phyloP scores from a whole-genome alignment of 768 basidiomycete genomes.

The Peribolospora baueri region DNA sequence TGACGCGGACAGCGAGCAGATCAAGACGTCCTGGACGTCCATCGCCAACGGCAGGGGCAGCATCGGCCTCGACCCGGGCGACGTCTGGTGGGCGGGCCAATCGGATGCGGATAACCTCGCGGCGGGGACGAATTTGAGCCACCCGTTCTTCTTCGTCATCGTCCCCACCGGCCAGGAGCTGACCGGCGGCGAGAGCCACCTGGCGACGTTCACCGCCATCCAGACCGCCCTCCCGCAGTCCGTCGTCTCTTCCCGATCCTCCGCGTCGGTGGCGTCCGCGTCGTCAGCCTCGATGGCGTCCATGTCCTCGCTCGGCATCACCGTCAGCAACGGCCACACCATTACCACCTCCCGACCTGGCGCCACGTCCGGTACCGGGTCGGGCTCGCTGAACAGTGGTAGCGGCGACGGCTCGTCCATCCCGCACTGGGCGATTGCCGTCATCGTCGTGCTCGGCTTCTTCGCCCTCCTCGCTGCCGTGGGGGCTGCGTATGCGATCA shows the following conservation, averaged over 20 bases:
- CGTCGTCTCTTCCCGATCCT: constrained; percentile 20
- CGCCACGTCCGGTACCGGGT: neutral
- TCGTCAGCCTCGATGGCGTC: constrained; percentile 7
- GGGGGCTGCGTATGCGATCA: constrained; percentile 43
- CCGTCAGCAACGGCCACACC: constrained; percentile 1
- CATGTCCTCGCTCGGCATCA: neutral
- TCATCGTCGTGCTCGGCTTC: constrained; percentile 65
- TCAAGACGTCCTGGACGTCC: constrained; percentile 27
- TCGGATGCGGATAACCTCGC: constrained; percentile 2
- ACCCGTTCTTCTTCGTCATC: constrained; percentile 51
- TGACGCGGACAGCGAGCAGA: constrained; percentile 38
- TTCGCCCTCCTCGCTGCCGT: constrained; percentile 49
- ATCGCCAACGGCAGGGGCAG: constrained; percentile 32
- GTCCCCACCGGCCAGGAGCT: constrained; percentile 31
- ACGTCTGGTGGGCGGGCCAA: neutral
- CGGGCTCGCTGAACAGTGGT: neutral
- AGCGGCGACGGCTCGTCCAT: neutral
- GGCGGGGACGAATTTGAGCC: neutral
- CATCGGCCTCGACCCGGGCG: constrained; percentile 27
- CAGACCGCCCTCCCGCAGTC: constrained; percentile 15
- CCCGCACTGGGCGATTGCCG: constrained; percentile 55
- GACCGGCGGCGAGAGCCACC: constrained; percentile 36
- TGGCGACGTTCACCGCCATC: constrained; percentile 51
- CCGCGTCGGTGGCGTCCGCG: constrained; percentile 11
- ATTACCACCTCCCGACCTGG: neutral